Evolutionary conservation across 2,329 filamentous ascomycete genomes (phyloP), one percentile per base, ranked within the genome.

Genomic region (Gnomoniopsis smithogilvyi): DNA sequence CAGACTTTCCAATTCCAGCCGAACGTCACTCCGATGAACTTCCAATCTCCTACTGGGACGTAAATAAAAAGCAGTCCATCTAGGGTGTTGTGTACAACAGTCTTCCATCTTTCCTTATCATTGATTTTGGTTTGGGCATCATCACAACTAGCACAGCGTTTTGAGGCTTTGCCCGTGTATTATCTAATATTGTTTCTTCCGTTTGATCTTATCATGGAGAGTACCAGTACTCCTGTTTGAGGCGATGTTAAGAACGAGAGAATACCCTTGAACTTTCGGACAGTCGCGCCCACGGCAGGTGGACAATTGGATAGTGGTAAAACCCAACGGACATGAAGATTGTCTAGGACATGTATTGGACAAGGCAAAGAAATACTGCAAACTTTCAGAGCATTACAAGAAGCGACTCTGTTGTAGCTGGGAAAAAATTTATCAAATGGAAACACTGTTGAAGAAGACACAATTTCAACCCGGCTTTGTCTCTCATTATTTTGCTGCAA

Each of bases 1-100:
- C 75, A 74, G 64, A 74, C 75, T 48, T 77, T 78, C 53, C 76
- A 78, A 63, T 79, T 78, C 66, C 76, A 75, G 11, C 76, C 72
- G 45, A 79, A 78, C 63, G 70, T 78, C 54, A 79, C 76, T 0
- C 77, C 77, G 0, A 72, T 75, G 54, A 74, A 78, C 63, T 79
- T 76, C 58, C 70, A 59, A 57, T 62, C 60, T 36, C 60, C 60
- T 14, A 54, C 54, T 17, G 47, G 46, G n/a, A 21, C 36, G 17
- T 56, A 41, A 17, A 24, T 7, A 30, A 14, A 12, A 11, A 34
- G 10, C 2, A 3, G 6, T 7, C 19, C 17, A 4, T 38, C 21
- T 19, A n/a, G 36, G 21, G 10, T 19, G 11, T 33, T 19, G n/a
- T 7, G n/a, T 19, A 47, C 41, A 54, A 30, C 24, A 17, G 10